These are phyloP conservation scores for Drechslerella dactyloides DNA, from an alignment of 2,329 filamentous ascomycete genomes.

Conservation along the genomic window DNA sequence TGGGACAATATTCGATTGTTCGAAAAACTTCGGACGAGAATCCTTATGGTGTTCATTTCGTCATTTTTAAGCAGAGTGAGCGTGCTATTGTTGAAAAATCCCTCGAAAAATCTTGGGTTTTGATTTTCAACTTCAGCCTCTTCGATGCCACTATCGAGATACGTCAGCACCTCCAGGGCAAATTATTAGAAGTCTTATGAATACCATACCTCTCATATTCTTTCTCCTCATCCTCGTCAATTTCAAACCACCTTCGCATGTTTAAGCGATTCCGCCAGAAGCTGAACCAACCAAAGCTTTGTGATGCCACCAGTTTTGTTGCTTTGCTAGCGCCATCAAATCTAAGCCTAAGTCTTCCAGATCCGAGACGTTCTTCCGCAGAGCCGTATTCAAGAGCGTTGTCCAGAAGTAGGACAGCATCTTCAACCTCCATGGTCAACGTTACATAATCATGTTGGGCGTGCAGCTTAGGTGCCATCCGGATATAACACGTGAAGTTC, in stretches of 20 bases:
- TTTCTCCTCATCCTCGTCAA: slow-evolving; percentile 40
- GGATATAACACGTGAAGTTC: slow-evolving; percentile 39
- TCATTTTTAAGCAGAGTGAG: slow-evolving; percentile 31
- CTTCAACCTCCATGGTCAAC: slow-evolving; percentile 42
- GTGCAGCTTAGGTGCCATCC: slow-evolving; percentile 33
- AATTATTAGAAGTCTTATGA: not conserved
- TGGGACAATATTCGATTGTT: slow-evolving; percentile 41
- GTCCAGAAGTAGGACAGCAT: slow-evolving; percentile 34
- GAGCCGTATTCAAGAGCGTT: slow-evolving; percentile 5
- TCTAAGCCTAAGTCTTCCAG: slow-evolving; percentile 28
- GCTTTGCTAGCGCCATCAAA: slow-evolving; percentile 29
- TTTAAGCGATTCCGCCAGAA: slow-evolving; percentile 45
- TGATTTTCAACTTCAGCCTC: slow-evolving; percentile 27
- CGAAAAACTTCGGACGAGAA: slow-evolving; percentile 33
- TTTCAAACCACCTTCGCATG: slow-evolving; percentile 44
- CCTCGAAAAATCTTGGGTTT: slow-evolving; percentile 30
- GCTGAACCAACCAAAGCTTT: slow-evolving; percentile 43
- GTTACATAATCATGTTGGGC: slow-evolving; percentile 30
- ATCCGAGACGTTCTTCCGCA: slow-evolving; percentile 31
- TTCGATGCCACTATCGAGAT: slow-evolving; percentile 21
- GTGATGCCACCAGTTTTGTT: slow-evolving; percentile 19
- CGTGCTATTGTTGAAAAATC: slow-evolving; percentile 44
- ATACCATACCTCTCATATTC: slow-evolving; percentile 31
- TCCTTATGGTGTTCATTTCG: slow-evolving; percentile 31
- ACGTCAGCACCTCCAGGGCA: not conserved